Evolutionary conservation across 1,139 yeast genomes (phyloP).

Genomic region (Kazachstania sp.): DNA sequence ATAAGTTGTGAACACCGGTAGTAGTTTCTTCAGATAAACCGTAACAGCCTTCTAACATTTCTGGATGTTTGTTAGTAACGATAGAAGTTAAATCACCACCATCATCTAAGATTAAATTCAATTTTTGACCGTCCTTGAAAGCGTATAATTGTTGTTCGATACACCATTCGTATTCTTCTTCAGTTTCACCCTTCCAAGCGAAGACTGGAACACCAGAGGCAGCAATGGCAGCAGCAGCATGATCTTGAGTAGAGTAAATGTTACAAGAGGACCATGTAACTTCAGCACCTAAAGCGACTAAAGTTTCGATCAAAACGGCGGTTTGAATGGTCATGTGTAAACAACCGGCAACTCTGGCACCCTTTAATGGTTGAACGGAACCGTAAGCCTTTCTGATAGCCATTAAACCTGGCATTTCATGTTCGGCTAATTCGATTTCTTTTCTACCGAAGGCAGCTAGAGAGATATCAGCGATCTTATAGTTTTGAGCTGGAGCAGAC

Average conservation of each 20-base stretch:
- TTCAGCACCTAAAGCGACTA: slow-evolving; percentile 97
- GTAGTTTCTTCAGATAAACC: slow-evolving; percentile 99
- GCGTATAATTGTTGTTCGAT: slow-evolving; percentile 98
- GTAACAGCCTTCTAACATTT: slow-evolving; percentile 88
- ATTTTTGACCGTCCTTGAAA: slow-evolving; percentile 92
- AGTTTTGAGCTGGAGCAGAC: slow-evolving; percentile 59
- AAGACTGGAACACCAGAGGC: slow-evolving; percentile 99
- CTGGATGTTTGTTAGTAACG: slow-evolving; percentile 98
- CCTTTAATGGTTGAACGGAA: slow-evolving; percentile 87
- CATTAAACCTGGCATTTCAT: slow-evolving; percentile 99
- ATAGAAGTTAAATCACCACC: slow-evolving; percentile 99
- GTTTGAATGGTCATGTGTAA: slow-evolving; percentile 99
- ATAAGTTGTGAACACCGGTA: slow-evolving; percentile 99
- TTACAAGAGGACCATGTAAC: slow-evolving; percentile 99
- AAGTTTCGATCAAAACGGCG: slow-evolving; percentile 96
- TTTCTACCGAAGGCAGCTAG: slow-evolving; percentile 99
- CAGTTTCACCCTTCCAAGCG: slow-evolving; percentile 99
- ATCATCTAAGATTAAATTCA: slow-evolving; percentile 96
- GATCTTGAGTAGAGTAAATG: slow-evolving; percentile 99
- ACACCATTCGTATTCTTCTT: slow-evolving; percentile 99
- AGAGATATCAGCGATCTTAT: slow-evolving; percentile 97
- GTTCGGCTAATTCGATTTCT: slow-evolving; percentile 98
- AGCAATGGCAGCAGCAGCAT: slow-evolving; percentile 99
- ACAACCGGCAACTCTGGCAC: slow-evolving; percentile 99
- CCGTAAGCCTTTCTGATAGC: slow-evolving; percentile 94